Base-by-base conservation (phyloP, 805 yeast genomes). In the Sugiyamaella mastotermitis region DNA sequence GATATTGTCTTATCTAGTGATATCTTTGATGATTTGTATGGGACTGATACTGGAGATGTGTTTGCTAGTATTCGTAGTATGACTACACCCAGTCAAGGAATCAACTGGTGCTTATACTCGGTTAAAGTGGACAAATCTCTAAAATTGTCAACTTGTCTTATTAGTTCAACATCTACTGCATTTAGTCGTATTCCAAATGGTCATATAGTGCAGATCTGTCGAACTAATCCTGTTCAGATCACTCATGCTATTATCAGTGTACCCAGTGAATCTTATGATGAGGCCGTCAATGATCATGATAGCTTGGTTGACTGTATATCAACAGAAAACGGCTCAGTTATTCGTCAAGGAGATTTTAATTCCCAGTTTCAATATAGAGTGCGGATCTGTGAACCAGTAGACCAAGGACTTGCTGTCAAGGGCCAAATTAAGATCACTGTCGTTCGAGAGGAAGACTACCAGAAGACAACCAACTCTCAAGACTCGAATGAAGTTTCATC, bases 301-400 rank as follows among this genome's bases (percentile, higher is more conserved):
- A 4, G 14, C 17, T 17, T 29, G 19, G n/a, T 35, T 4, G 33
- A 27, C 33, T 22, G 19, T 17, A 21, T 35, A 4, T 23, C 26
- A n/a, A 62, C 3, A n/a, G 52, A 71, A 17, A 52, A 55, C 21
- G 51, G 52, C 11, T 37, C 56, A 2, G 55, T 65, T 10, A 58
- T 62, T 17, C 58, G 66, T 21, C 69, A 65, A 32, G 72, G 70
- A 17, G 75, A 71, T 43, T 35, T 49, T 5, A 57, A 72, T 2
- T 57, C 72, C 14, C 56, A 55, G 3, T 50, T 75, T 14, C 68
- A 69, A 45, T 82, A 82, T 15, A 50, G 52, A 5, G 69, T 84
- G 2, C 49, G 72, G 3, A 68, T 78, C 17, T 75, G 86, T 54
- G 94, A 83, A 48, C 94, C 94, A 0, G 68, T 75, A 2, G 74